Evolutionary conservation across 495 filamentous ascomycete species (phyloP).

Genomic region (Penicillium antarcticum): DNA sequence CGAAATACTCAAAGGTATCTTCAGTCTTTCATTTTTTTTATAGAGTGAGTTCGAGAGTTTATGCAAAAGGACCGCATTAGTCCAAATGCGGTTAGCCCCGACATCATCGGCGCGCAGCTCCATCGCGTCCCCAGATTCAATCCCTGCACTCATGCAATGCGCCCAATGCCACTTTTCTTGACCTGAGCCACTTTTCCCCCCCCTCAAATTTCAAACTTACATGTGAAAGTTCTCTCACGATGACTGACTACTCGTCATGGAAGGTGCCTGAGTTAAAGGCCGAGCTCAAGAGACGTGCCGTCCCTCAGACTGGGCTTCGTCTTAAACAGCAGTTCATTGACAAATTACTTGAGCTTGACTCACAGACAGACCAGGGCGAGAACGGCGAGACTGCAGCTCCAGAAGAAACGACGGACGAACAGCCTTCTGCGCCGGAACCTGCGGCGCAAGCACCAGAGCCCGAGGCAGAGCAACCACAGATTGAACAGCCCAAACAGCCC

Average conservation of each 20-base stretch:
- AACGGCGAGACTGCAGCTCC: not conserved
- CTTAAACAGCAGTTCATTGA: constrained; percentile 49
- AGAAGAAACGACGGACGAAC: constrained; percentile 7
- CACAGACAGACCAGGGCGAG: constrained; percentile 9
- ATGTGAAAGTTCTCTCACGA: constrained; percentile 16
- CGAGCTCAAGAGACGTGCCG: constrained; percentile 49
- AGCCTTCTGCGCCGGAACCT: constrained; percentile 9
- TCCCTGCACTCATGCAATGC: constrained; percentile 6
- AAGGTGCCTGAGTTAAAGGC: constrained; percentile 54
- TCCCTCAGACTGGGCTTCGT: constrained; percentile 49
- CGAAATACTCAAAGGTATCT: too few relatives aligned
- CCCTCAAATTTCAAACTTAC: not conserved
- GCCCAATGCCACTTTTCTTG: not conserved
- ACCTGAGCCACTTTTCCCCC: not conserved
- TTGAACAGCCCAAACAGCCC: constrained; percentile 13
- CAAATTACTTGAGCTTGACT: constrained; percentile 44
- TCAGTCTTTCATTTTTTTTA: too few relatives aligned
- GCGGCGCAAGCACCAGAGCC: constrained; percentile 9
- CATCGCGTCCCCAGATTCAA: constrained; percentile 28
- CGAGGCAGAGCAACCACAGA: constrained; percentile 10
- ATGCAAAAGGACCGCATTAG: constrained; percentile 3
- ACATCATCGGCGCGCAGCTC: constrained; percentile 30
- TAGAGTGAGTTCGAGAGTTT: too few relatives aligned
- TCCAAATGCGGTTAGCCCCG: constrained; percentile 17
- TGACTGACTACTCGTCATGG: constrained; percentile 50